phyloP scores from a whole-genome alignment of 306 rosid species.

The Cicer arietinum region DNA sequence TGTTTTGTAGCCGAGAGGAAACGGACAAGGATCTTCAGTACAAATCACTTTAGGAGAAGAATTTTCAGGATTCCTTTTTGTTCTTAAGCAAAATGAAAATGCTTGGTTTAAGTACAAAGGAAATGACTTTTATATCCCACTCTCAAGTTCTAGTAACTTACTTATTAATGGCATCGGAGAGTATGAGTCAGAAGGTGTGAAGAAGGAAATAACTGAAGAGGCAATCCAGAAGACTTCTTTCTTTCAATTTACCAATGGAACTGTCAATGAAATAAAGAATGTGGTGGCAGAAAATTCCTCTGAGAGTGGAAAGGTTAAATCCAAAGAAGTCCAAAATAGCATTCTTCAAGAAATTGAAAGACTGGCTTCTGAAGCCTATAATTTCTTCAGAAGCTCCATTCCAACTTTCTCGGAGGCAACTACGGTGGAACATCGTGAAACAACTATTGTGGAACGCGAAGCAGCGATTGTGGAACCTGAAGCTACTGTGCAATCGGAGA shows the following conservation, averaged over 20 bases:
- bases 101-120: conserved; percentile 75
- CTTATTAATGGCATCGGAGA: conserved; percentile 40
- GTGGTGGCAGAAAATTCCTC: conserved; percentile 77
- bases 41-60: conserved; percentile 75
- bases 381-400: conserved; percentile 75
- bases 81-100: conserved; percentile 70
- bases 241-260: conserved; percentile 63
- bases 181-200: conserved; percentile 45
- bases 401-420: conserved; percentile 68
- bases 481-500: conserved; percentile 45
- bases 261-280: conserved; percentile 75
- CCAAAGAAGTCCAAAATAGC: conserved; percentile 80
- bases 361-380: conserved; percentile 92
- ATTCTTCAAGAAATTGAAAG: conserved; percentile 93
- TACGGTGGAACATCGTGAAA: conserved; percentile 24
- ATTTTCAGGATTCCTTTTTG: conserved; percentile 80
- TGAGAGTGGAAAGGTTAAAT: conserved; percentile 59
- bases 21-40: conserved; percentile 62
- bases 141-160: conserved; percentile 56
- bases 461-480: background rate
- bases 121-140: conserved; percentile 80
- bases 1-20: conserved; percentile 73
- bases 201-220: conserved; percentile 48
- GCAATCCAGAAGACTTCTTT: conserved; percentile 52
- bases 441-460: background rate